A percentile compares a stretch with the other conserved stretches of the same genome.
Conservation (phyloP, 805 yeast genomes). For the Candida xiaguanensis region DNA sequence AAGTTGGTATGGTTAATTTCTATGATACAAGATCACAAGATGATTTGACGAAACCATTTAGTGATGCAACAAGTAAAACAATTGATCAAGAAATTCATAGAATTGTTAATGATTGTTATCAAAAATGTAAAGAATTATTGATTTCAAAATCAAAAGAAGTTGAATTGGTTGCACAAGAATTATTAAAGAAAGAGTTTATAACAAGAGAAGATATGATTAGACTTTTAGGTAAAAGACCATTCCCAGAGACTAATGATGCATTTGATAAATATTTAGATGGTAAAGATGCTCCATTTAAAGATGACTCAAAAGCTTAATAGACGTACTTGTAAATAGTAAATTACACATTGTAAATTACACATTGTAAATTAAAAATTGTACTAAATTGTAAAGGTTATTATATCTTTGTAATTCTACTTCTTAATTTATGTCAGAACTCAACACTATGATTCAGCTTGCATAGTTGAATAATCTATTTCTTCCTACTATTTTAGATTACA, state of each 20-base stretch:
- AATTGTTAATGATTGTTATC: conserved; percentile 73
- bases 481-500: too few species aligned
- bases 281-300: conserved; percentile 36
- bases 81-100: conserved; percentile 83
- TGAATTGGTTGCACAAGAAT: conserved; percentile 80
- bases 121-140: conserved; percentile 64
- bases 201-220: conserved; percentile 93
- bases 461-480: too few species aligned
- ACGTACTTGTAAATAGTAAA: conserved; percentile 16
- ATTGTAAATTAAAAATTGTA: too few species aligned
- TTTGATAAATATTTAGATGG: conserved; percentile 70
- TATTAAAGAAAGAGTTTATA: conserved; percentile 81
- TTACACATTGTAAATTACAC: too few species aligned
- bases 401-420: not conserved
- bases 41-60: conserved; percentile 78
- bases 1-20: conserved; percentile 76
- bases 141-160: conserved; percentile 71
- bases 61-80: conserved; percentile 76
- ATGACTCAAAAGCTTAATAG: conserved; percentile 21
- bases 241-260: conserved; percentile 86
- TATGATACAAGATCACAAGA: conserved; percentile 68
- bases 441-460: too few species aligned
- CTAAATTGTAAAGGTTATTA: too few species aligned
- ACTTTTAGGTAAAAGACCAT: conserved; percentile 86
- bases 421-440: too few species aligned